A percentile compares a stretch with the other conserved stretches of the same genome.
Conservation (phyloP, 805 yeast species). For the Saturnispora ahearnii region DNA sequence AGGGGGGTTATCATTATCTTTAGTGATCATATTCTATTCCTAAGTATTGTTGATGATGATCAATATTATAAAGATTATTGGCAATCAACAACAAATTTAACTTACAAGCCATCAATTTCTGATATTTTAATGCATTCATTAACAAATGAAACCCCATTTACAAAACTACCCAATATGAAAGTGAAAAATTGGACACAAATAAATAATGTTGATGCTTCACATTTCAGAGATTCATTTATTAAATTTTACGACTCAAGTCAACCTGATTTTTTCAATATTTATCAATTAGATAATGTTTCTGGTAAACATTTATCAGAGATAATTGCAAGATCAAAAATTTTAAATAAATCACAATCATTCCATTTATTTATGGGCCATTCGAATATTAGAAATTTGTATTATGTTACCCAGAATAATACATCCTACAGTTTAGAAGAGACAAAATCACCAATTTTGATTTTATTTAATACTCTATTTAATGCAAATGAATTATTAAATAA, state of each 20-base stretch:
- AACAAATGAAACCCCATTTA: slow-evolving; percentile 72
- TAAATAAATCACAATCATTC: slow-evolving; percentile 76
- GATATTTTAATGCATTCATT: slow-evolving; percentile 86
- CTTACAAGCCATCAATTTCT: slow-evolving; percentile 51
- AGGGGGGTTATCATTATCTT: slow-evolving; percentile 63
- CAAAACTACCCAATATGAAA: slow-evolving; percentile 53
- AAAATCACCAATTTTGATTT: slow-evolving; percentile 56
- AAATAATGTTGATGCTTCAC: slow-evolving; percentile 42
- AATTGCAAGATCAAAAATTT: slow-evolving; percentile 58
- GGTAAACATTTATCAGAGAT: slow-evolving; percentile 42
- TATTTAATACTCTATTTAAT: slow-evolving; percentile 49
- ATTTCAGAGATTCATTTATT: slow-evolving; percentile 27
- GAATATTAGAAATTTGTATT: slow-evolving; percentile 31
- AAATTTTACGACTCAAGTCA: slow-evolving; percentile 21
- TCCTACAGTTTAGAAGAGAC: slow-evolving; percentile 45
- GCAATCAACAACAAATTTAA: slow-evolving; percentile 8
- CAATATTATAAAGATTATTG: slow-evolving; percentile 23
- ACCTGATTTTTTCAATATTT: slow-evolving; percentile 15
- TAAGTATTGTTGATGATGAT: slow-evolving; percentile 42
- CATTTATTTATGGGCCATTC: slow-evolving; percentile 57
- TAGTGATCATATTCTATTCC: slow-evolving; percentile 67
- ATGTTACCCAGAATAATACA: slow-evolving; percentile 58
- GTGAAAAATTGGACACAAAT: slow-evolving; percentile 65
- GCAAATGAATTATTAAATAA: slow-evolving; percentile 26
- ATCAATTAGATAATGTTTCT: slow-evolving; percentile 19